Evolutionary conservation across 2,329 filamentous ascomycete species (phyloP).

Genomic region (Neospermospora avenae): DNA sequence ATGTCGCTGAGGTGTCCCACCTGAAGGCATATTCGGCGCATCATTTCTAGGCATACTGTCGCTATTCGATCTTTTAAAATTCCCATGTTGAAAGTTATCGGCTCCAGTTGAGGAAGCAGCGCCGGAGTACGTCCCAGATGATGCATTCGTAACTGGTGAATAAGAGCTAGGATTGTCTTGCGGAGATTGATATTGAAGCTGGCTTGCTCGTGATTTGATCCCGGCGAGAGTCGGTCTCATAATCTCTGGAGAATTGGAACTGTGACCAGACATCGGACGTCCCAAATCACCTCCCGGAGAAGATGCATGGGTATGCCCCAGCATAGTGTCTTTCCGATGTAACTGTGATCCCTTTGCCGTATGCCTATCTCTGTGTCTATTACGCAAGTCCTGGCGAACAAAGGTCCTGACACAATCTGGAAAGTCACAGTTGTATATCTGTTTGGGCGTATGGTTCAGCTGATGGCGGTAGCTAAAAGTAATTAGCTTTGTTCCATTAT

Average conservation of each 20-base stretch:
- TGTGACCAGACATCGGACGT: constrained; percentile 26
- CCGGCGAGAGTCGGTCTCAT: constrained; percentile 28
- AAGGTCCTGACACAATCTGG: constrained; percentile 87
- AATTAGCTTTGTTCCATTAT: neutral
- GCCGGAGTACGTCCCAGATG: constrained; percentile 31
- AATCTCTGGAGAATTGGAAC: constrained; percentile 33
- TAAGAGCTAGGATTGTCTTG: constrained; percentile 31
- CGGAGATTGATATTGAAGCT: constrained; percentile 34
- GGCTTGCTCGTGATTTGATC: constrained; percentile 28
- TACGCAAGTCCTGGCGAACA: constrained; percentile 88
- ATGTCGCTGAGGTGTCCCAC: constrained; percentile 27
- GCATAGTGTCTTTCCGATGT: constrained; percentile 68
- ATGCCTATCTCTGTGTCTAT: constrained; percentile 78
- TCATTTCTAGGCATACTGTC: constrained; percentile 30
- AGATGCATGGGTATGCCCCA: constrained; percentile 43
- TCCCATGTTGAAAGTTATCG: constrained; percentile 24
- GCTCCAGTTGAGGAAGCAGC: constrained; percentile 26
- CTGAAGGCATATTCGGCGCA: constrained; percentile 16
- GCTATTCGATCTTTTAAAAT: constrained; percentile 34
- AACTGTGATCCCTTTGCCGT: constrained; percentile 75
- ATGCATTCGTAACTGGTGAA: constrained; percentile 31
- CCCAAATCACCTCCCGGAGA: constrained; percentile 34
- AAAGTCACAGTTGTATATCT: constrained; percentile 91
- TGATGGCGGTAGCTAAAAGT: constrained; percentile 73
- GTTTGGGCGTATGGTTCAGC: constrained; percentile 92